A percentile compares a stretch with the other conserved stretches of the same genome.
Evolutionary conservation across 257 asterid genomes (phyloP).

Genomic region (Linaria vulgaris): DNA sequence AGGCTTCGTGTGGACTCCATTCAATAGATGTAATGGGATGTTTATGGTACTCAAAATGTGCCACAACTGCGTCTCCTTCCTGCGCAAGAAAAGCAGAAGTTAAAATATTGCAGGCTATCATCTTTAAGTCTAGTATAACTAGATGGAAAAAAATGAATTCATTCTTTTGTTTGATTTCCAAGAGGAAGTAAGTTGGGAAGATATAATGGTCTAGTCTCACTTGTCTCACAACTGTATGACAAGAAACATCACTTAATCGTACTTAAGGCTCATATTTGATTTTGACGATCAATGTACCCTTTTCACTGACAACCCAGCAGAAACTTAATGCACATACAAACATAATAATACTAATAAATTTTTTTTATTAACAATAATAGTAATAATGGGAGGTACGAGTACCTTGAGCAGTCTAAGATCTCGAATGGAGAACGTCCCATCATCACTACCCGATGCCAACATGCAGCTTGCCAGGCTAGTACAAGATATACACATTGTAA

Average conservation of each 20-base stretch:
- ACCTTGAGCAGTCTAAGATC: slow-evolving; percentile 92
- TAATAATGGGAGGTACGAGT: slow-evolving; percentile 6
- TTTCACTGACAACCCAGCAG: too few species aligned
- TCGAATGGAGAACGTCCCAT: slow-evolving; percentile 83
- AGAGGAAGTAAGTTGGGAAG: not conserved
- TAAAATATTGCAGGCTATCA: not conserved
- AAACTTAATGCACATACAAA: not conserved
- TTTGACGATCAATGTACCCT: too few species aligned
- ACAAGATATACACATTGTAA: slow-evolving; percentile 24
- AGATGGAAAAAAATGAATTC: not conserved
- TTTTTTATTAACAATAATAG: too few species aligned
- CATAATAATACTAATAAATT: not conserved
- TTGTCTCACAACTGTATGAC: too few species aligned
- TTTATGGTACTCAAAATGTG: slow-evolving; percentile 80
- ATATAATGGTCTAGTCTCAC: not conserved
- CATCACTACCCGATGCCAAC: slow-evolving; percentile 98
- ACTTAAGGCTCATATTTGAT: too few species aligned
- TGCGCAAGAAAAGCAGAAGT: slow-evolving; percentile 27
- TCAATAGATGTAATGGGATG: slow-evolving; percentile 96
- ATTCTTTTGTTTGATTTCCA: not conserved
- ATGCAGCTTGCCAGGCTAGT: slow-evolving; percentile 80
- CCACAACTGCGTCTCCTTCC: slow-evolving; percentile 81
- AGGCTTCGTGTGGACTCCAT: slow-evolving; percentile 97
- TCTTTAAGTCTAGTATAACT: not conserved
- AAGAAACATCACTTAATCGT: not conserved